Conservation (phyloP, 208 protist species). For the Leptomonas seymouri region DNA sequence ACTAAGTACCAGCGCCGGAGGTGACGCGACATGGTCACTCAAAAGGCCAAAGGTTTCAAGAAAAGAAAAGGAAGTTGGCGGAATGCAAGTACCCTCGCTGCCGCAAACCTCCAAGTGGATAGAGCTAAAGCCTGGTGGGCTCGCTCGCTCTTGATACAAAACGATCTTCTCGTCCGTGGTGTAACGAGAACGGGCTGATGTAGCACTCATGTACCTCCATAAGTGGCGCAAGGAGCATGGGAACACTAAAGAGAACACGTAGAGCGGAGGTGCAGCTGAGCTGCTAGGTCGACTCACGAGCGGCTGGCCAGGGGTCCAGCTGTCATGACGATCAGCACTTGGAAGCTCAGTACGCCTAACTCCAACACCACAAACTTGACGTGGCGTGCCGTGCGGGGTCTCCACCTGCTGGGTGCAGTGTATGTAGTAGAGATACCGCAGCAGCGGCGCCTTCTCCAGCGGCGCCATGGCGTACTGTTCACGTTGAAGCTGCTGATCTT, state of each 20-base stretch:
- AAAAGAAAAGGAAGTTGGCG: slow-evolving; percentile 8
- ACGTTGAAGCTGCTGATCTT: slow-evolving; percentile 11
- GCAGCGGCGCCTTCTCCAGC: slow-evolving; percentile 28
- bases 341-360: background rate
- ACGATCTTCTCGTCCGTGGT: slow-evolving; percentile 6
- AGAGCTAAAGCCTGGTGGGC: slow-evolving; percentile 13
- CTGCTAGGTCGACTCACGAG: too few relatives aligned
- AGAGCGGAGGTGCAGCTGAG: background rate
- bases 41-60: slow-evolving; percentile 27
- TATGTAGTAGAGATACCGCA: slow-evolving; percentile 17
- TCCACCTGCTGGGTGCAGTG: slow-evolving; percentile 11
- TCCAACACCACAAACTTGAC: slow-evolving; percentile 12
- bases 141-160: slow-evolving; percentile 19
- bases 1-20: slow-evolving; percentile 20
- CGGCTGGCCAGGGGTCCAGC: too few relatives aligned
- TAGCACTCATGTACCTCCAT: slow-evolving; percentile 18
- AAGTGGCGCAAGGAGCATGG: slow-evolving; percentile 32
- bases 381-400: background rate
- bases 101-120: slow-evolving; percentile 11
- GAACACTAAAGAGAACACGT: slow-evolving; percentile 20
- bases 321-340: background rate
- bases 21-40: background rate
- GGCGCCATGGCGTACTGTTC: background rate
- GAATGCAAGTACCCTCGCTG: background rate
- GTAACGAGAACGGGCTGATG: slow-evolving; percentile 19